These are phyloP conservation scores for Hordeum pubiflorum DNA, from an alignment of 202 grass and related monocot genomes.

Conservation along the genomic window DNA sequence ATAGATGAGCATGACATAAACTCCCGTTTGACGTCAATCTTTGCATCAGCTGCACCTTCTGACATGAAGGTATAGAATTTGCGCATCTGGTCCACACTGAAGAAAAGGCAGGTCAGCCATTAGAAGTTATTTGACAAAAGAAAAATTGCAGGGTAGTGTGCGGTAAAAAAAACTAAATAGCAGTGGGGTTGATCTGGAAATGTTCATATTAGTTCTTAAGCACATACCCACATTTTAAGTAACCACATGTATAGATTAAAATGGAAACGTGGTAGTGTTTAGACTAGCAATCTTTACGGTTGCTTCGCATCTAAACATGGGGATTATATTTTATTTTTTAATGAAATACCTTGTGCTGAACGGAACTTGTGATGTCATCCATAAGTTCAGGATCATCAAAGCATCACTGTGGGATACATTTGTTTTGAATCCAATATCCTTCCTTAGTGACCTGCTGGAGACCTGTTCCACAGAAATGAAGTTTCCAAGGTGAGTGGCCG, in stretches of 20 bases:
- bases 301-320: neutral
- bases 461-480: conserved; percentile 49
- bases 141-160: neutral
- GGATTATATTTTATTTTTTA: neutral
- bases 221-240: neutral
- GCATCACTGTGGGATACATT: conserved; percentile 58
- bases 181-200: neutral
- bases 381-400: conserved; percentile 55
- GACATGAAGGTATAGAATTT: conserved; percentile 78
- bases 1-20: conserved; percentile 57
- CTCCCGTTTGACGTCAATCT: conserved; percentile 57
- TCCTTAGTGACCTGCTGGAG: conserved; percentile 69
- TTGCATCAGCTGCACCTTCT: conserved; percentile 46
- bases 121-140: conserved; percentile 23
- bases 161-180: neutral
- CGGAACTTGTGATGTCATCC: conserved; percentile 56
- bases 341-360: conserved; percentile 67
- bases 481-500: neutral
- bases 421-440: conserved; percentile 85
- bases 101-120: conserved; percentile 34
- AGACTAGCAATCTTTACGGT: neutral
- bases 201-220: neutral
- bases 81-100: conserved; percentile 78
- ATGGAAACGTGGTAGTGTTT: neutral
- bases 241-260: neutral